Conservation (phyloP, 176 grass and related monocot genomes). For the Aegilops umbellulata region DNA sequence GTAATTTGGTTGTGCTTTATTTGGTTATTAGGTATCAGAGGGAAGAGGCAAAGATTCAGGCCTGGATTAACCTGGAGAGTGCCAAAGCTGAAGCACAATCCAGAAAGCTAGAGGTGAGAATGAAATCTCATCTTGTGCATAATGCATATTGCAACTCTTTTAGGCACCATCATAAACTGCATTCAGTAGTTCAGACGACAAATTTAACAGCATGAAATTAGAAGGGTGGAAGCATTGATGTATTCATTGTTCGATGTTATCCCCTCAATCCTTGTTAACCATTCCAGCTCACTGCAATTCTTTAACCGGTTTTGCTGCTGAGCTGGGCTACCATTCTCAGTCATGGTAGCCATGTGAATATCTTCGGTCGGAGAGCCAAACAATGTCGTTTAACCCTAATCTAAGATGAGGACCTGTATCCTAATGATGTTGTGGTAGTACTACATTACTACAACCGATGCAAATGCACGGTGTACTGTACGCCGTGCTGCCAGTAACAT, state of each 20-base stretch:
- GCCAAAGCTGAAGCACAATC: constrained; percentile 97
- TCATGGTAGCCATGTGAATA: constrained; percentile 42
- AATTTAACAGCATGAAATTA: background rate
- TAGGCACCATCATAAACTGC: background rate
- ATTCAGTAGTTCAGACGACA: background rate
- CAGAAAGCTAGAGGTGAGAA: constrained; percentile 86
- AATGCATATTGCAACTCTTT: background rate
- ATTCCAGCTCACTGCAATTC: background rate
- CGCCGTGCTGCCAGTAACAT: background rate
- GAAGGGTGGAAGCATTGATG: constrained; percentile 22
- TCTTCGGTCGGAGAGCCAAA: constrained; percentile 2
- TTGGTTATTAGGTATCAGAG: constrained; percentile 69
- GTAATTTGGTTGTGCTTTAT: constrained; percentile 7
- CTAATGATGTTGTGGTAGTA: background rate
- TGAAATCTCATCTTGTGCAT: background rate
- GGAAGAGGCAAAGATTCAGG: constrained; percentile 94
- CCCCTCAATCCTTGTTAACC: background rate
- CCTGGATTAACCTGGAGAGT: constrained; percentile 93
- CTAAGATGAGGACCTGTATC: constrained; percentile 32
- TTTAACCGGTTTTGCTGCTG: constrained; percentile 3
- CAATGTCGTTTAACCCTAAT: constrained; percentile 20
- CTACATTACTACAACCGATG: constrained; percentile 25
- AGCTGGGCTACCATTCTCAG: background rate
- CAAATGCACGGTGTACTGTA: background rate
- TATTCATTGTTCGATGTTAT: constrained; percentile 21